Conservation (phyloP, 331 rosid genomes). For the Malus hybrid region DNA sequence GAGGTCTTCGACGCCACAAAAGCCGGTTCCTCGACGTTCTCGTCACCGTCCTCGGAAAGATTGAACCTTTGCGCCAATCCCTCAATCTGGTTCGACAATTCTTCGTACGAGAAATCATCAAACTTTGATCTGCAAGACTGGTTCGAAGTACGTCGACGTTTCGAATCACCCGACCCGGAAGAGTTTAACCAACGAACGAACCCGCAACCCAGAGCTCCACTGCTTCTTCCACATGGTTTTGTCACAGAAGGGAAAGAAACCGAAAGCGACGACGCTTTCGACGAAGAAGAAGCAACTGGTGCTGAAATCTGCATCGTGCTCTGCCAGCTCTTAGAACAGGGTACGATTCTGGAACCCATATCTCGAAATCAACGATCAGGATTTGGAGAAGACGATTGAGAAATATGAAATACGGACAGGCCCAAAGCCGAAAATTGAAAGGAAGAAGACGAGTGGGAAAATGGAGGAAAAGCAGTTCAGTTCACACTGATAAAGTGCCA, state of each 20-base stretch:
- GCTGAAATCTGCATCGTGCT: background rate
- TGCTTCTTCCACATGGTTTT: slow-evolving; percentile 13
- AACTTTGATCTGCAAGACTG: slow-evolving; percentile 25
- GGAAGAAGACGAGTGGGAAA: background rate
- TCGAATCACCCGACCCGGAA: slow-evolving; percentile 8
- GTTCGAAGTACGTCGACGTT: slow-evolving; percentile 11
- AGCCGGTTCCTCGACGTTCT: background rate
- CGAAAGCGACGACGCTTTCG: slow-evolving; percentile 7
- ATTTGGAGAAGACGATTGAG: background rate
- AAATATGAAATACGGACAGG: background rate
- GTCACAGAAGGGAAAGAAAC: slow-evolving; percentile 17
- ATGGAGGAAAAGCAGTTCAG: background rate
- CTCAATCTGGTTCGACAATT: slow-evolving; percentile 22
- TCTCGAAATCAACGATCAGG: background rate
- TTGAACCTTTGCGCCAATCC: slow-evolving; percentile 13
- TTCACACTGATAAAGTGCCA: background rate
- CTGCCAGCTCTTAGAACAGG: slow-evolving; percentile 26
- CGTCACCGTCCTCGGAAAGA: background rate
- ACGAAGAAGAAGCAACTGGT: slow-evolving; percentile 6
- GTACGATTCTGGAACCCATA: slow-evolving; percentile 40
- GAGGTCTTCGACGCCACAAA: slow-evolving; percentile 8
- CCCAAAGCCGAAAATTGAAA: background rate
- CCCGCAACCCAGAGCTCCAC: slow-evolving; percentile 9
- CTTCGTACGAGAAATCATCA: slow-evolving; percentile 36
- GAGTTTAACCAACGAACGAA: slow-evolving; percentile 4